Percentiles rank a stretch among this genome's conserved stretches.
These are phyloP conservation scores for Trichoderma aggressivum DNA, from an alignment of 2,329 filamentous ascomycete species.

Conservation along the genomic window DNA sequence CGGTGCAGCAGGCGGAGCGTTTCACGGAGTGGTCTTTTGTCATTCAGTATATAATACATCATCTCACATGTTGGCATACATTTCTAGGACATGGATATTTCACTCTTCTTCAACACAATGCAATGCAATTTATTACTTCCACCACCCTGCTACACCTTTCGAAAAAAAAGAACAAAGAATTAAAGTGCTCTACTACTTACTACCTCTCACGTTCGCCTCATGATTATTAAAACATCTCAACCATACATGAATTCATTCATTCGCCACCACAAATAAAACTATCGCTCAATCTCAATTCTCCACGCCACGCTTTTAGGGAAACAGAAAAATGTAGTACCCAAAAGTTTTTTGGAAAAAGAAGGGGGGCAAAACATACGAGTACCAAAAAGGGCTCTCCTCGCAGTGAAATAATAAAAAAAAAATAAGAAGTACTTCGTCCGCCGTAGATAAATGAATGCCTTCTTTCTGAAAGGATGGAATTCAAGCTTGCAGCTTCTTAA, in stretches of 20 bases:
- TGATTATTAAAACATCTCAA: slow-evolving; percentile 1
- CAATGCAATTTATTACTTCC: neutral
- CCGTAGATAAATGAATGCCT: neutral
- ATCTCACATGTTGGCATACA: neutral
- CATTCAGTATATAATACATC: neutral
- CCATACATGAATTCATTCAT: neutral
- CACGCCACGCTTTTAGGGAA: slow-evolving; percentile 14
- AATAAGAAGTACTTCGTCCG: neutral
- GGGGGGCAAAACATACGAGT: neutral
- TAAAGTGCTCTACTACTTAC: neutral
- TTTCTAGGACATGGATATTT: neutral
- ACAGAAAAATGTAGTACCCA: slow-evolving; percentile 8
- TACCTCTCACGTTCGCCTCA: neutral
- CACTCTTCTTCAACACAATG: neutral
- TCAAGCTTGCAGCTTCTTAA: slow-evolving; percentile 2
- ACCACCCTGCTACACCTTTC: neutral
- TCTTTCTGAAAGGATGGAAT: neutral
- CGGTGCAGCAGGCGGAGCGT: neutral
- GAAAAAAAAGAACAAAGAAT: neutral
- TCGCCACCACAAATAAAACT: slow-evolving; percentile 3
- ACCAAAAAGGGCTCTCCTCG: neutral
- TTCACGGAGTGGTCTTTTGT: neutral
- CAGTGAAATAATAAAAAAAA: neutral
- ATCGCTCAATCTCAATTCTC: slow-evolving; percentile 10
- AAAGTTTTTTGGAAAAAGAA: neutral